A percentile compares a stretch with the other conserved stretches of the same genome.
These are phyloP conservation scores for Aspergillus caelatus DNA, from an alignment of 2,329 filamentous ascomycete species.

Conservation along the genomic window DNA sequence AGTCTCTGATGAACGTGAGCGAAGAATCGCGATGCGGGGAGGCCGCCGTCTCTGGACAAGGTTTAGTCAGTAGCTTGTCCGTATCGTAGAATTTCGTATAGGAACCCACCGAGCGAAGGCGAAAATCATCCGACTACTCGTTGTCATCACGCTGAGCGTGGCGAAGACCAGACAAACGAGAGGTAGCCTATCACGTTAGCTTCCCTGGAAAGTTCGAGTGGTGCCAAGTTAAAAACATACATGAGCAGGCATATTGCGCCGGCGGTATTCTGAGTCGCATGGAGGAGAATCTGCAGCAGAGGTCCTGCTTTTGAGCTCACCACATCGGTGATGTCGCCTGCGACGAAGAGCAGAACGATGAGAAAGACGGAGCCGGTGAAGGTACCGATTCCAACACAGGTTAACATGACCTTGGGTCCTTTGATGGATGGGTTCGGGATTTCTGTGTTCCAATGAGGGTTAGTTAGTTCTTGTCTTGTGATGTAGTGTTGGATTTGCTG, in stretches of 20 bases:
- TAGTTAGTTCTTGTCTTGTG: background rate
- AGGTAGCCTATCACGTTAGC: conserved; percentile 27
- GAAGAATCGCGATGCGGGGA: conserved; percentile 63
- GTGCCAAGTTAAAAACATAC: conserved; percentile 25
- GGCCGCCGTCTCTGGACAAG: conserved; percentile 60
- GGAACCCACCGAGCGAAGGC: conserved; percentile 30
- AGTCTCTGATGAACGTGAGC: conserved; percentile 63
- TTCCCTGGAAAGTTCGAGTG: background rate
- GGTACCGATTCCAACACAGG: conserved; percentile 64
- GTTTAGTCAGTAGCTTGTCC: background rate
- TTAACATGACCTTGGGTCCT: conserved; percentile 67
- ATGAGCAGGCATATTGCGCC: conserved; percentile 67
- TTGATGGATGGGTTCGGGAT: conserved; percentile 50
- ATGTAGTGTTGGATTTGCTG: background rate
- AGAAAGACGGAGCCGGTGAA: conserved; percentile 66
- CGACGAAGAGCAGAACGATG: conserved; percentile 64
- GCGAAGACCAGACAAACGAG: conserved; percentile 33
- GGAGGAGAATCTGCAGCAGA: conserved; percentile 62
- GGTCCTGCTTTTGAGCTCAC: conserved; percentile 60
- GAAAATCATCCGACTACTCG: conserved; percentile 36
- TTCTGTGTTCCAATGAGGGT: conserved; percentile 25
- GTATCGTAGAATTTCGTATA: background rate
- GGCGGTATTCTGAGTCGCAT: conserved; percentile 63
- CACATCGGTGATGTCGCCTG: conserved; percentile 59
- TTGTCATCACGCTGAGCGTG: conserved; percentile 35